These are phyloP conservation scores for Amaranthus cruentus DNA, from an alignment of 148 eudicot species.

Conservation along the genomic window DNA sequence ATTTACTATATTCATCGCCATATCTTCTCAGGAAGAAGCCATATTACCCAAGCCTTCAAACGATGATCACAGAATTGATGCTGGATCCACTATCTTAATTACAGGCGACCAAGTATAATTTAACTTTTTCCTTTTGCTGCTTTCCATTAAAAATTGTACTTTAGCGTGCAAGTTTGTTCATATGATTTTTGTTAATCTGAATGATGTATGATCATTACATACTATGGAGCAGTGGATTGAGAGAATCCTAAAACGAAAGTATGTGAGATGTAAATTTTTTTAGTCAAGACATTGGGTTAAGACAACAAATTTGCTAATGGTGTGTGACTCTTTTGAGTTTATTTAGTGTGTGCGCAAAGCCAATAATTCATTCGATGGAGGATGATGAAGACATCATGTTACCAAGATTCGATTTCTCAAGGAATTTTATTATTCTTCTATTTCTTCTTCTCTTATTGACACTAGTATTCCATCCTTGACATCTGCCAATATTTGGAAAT, in stretches of 20 bases:
- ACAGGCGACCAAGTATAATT: conserved; percentile 79
- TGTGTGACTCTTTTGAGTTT: neutral
- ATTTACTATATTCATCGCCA: conserved; percentile 32
- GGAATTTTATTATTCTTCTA: neutral
- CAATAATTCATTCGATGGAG: neutral
- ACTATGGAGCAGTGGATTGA: neutral
- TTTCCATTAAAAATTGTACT: conserved; percentile 9
- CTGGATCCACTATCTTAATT: conserved; percentile 63
- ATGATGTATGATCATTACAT: neutral
- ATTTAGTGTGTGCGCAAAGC: neutral
- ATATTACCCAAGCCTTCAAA: conserved; percentile 41
- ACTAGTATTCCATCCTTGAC: neutral
- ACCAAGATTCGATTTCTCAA: neutral
- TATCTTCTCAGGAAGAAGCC: conserved; percentile 67
- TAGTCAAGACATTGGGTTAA: neutral
- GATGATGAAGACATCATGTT: neutral
- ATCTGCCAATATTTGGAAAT: neutral
- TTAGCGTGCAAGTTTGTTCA: neutral
- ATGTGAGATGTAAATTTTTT: neutral
- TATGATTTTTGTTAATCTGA: neutral
- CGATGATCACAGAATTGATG: conserved; percentile 50
- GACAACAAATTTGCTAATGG: neutral
- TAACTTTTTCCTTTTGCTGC: conserved; percentile 18
- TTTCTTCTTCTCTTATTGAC: neutral
- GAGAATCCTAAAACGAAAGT: neutral